Conservation (phyloP, 1,139 yeast genomes). For the Saccharomycopsis crataegensis region DNA sequence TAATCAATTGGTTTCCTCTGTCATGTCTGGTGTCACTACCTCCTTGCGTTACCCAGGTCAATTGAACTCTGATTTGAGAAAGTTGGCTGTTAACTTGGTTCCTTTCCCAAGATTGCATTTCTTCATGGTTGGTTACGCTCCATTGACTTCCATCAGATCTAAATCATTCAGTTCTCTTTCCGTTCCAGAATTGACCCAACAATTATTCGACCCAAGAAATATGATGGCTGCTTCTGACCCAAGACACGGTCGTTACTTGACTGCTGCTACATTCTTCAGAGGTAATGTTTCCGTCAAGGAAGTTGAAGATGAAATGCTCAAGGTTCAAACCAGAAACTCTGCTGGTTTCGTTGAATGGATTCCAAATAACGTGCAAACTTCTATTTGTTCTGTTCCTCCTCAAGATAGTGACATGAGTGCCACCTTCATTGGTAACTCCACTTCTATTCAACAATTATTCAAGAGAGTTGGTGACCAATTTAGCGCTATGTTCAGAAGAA, state of each 20-base stretch:
- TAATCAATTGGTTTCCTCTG: constrained; percentile 76
- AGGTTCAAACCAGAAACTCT: constrained; percentile 74
- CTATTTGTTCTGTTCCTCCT: constrained; percentile 88
- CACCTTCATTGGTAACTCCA: constrained; percentile 86
- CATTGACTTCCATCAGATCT: constrained; percentile 72
- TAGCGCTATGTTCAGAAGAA: constrained; percentile 86
- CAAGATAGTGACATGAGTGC: constrained; percentile 82
- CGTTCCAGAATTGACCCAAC: constrained; percentile 89
- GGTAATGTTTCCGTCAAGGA: constrained; percentile 89
- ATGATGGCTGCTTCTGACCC: constrained; percentile 97
- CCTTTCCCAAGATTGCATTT: constrained; percentile 94
- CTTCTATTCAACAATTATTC: constrained; percentile 85
- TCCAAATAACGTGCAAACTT: constrained; percentile 93
- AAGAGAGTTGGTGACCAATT: constrained; percentile 87
- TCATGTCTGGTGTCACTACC: constrained; percentile 86
- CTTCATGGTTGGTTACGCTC: constrained; percentile 93
- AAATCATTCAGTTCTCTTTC: constrained; percentile 77
- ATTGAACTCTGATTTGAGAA: constrained; percentile 84
- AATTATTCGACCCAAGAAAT: constrained; percentile 83
- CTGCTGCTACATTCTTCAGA: constrained; percentile 92
- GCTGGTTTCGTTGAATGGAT: constrained; percentile 92
- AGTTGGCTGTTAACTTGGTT: constrained; percentile 85
- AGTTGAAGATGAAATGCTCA: constrained; percentile 88
- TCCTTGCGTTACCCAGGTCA: constrained; percentile 93
- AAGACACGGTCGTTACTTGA: constrained; percentile 80